phyloP scores from a whole-genome alignment of 2,329 filamentous ascomycete species.

The Cladosporium sphaerospermum region DNA sequence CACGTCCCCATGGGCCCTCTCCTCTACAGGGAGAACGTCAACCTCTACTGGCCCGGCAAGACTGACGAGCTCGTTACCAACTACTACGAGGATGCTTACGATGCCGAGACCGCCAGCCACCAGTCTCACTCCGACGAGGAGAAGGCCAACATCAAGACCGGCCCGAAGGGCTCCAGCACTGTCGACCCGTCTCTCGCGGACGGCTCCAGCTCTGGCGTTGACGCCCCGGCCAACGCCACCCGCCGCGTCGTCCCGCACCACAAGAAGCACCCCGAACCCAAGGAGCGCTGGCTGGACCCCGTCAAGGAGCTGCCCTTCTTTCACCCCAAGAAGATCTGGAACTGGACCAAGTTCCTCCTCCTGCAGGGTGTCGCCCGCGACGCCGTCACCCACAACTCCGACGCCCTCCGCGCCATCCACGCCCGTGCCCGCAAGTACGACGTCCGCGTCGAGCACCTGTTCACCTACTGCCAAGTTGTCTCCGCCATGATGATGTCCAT shows the following conservation, averaged over 20 bases:
- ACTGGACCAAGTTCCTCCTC: conserved; percentile 16
- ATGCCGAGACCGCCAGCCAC: conserved; percentile 5
- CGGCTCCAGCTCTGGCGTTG: background rate
- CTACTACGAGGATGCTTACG: conserved; percentile 18
- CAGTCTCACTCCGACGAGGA: background rate
- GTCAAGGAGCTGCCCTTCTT: conserved; percentile 1
- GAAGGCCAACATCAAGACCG: background rate
- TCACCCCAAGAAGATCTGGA: conserved; percentile 15
- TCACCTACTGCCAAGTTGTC: conserved; percentile 59
- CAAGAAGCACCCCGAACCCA: background rate
- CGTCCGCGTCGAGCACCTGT: conserved; percentile 56
- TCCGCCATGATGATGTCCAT: conserved; percentile 68
- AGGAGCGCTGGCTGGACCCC: conserved; percentile 8
- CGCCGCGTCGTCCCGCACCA: background rate
- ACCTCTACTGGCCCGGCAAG: conserved; percentile 22
- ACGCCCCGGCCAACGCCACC: background rate
- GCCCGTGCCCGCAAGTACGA: conserved; percentile 46
- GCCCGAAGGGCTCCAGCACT: background rate
- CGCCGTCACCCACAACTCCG: conserved; percentile 30
- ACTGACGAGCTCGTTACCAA: conserved; percentile 17
- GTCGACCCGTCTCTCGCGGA: background rate
- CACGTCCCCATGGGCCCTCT: conserved; percentile 46
- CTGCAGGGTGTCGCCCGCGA: conserved; percentile 21
- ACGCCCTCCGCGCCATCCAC: conserved; percentile 46
- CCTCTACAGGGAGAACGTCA: conserved; percentile 34